phyloP scores from a whole-genome alignment of 169 alveolate genomes.

The Blepharisma undulans region DNA sequence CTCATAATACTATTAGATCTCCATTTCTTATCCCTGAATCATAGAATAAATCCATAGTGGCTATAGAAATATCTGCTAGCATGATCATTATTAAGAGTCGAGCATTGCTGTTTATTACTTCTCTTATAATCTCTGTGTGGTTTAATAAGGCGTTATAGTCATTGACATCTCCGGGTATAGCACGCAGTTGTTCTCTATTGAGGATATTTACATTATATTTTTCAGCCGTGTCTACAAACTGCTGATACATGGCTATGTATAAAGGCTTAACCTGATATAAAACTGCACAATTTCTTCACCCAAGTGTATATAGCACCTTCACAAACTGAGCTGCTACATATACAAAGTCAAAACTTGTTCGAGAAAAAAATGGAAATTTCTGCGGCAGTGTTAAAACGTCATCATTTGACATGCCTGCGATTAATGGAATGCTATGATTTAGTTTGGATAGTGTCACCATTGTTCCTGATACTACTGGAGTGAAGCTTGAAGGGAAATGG shows the following conservation, averaged over 20 bases:
- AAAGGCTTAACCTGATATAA: not conserved
- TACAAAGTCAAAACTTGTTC: not conserved
- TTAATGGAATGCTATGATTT: not conserved
- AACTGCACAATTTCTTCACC: not conserved
- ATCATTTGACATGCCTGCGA: not conserved
- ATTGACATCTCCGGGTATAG: not conserved
- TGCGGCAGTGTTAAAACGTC: not conserved
- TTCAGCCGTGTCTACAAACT: not conserved
- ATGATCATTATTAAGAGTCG: not conserved
- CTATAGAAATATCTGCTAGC: not conserved
- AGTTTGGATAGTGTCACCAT: not conserved
- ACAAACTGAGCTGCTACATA: not conserved
- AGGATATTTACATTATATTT: not conserved
- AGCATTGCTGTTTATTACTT: not conserved
- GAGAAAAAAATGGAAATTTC: not conserved
- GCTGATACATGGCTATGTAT: not conserved
- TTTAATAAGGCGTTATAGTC: not conserved
- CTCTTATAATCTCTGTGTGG: not conserved
- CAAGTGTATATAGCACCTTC: not conserved
- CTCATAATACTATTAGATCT: not conserved
- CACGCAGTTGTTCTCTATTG: not conserved
- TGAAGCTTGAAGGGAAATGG: not conserved
- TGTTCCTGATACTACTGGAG: not conserved
- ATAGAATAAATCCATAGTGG: not conserved
- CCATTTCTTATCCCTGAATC: conserved; percentile 1